Conservation (phyloP, 2,329 filamentous ascomycete species). For the Mycosphaerelloides madeirae region DNA sequence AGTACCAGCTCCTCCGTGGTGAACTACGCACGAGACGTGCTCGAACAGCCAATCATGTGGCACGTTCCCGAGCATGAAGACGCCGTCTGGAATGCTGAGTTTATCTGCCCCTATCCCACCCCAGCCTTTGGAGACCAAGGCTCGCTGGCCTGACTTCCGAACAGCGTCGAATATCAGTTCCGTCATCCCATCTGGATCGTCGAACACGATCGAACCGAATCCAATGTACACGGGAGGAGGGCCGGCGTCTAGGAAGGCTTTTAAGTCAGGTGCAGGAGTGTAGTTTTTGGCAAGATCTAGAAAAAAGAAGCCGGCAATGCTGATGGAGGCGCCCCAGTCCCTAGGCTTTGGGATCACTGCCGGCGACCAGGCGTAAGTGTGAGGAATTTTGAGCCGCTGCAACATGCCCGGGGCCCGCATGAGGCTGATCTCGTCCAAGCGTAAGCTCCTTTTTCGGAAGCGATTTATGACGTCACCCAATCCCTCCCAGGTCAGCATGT, state of each 20-base stretch:
- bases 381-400: slow-evolving; percentile 67
- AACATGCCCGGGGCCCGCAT: slow-evolving; percentile 77
- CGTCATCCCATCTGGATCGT: slow-evolving; percentile 66
- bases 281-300: slow-evolving; percentile 63
- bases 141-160: slow-evolving; percentile 43
- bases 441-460: slow-evolving; percentile 67
- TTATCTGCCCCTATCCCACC: slow-evolving; percentile 36
- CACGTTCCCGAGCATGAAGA: slow-evolving; percentile 49
- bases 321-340: slow-evolving; percentile 55
- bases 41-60: slow-evolving; percentile 56
- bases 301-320: slow-evolving; percentile 70
- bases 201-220: slow-evolving; percentile 74
- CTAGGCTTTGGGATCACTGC: slow-evolving; percentile 67
- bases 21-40: slow-evolving; percentile 49
- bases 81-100: slow-evolving; percentile 31
- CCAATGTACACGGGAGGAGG: slow-evolving; percentile 73
- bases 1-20: slow-evolving; percentile 56
- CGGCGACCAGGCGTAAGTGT: slow-evolving; percentile 87
- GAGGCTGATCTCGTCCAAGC: slow-evolving; percentile 67
- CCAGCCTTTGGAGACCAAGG: slow-evolving; percentile 52
- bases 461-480: slow-evolving; percentile 81
- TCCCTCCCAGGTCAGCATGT: slow-evolving; percentile 86
- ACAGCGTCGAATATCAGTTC: slow-evolving; percentile 66
- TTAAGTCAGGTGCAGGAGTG: slow-evolving; percentile 59
- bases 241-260: slow-evolving; percentile 59